phyloP scores from a whole-genome alignment of 148 eudicot genomes.

The Rhododendron vialii region DNA sequence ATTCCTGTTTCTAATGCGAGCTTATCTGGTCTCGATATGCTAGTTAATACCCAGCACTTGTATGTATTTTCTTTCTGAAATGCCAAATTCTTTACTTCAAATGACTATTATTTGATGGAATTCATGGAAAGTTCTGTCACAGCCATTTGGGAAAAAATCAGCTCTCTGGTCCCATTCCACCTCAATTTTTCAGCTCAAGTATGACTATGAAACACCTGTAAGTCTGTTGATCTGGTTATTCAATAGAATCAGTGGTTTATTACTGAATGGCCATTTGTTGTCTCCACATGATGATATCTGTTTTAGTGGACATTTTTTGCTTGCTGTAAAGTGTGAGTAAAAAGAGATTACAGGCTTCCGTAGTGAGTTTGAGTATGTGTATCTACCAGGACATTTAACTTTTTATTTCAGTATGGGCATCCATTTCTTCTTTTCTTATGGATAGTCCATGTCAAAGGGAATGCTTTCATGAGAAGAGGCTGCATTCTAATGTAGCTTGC shows the following conservation, averaged over 20 bases:
- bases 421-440: too few relatives aligned
- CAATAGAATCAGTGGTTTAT: background rate
- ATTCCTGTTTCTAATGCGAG: constrained; percentile 54
- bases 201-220: constrained; percentile 71
- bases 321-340: background rate
- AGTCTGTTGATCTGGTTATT: constrained; percentile 23
- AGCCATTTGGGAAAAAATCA: constrained; percentile 80
- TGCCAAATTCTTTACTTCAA: background rate
- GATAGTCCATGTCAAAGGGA: background rate
- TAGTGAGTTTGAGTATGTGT: background rate
- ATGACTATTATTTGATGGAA: background rate
- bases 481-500: background rate
- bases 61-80: constrained; percentile 21
- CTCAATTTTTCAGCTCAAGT: constrained; percentile 49
- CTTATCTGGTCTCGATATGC: constrained; percentile 61
- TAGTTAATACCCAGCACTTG: constrained; percentile 63
- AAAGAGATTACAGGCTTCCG: background rate
- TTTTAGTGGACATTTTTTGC: background rate
- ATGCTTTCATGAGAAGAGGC: background rate
- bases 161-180: constrained; percentile 67
- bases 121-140: background rate
- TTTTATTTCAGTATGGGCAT: too few relatives aligned
- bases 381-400: background rate
- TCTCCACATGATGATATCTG: background rate
- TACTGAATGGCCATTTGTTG: background rate